A percentile compares a stretch with the other conserved stretches of the same genome.
Conservation (phyloP, 2,329 filamentous ascomycete genomes). For the Penicillium carneum region DNA sequence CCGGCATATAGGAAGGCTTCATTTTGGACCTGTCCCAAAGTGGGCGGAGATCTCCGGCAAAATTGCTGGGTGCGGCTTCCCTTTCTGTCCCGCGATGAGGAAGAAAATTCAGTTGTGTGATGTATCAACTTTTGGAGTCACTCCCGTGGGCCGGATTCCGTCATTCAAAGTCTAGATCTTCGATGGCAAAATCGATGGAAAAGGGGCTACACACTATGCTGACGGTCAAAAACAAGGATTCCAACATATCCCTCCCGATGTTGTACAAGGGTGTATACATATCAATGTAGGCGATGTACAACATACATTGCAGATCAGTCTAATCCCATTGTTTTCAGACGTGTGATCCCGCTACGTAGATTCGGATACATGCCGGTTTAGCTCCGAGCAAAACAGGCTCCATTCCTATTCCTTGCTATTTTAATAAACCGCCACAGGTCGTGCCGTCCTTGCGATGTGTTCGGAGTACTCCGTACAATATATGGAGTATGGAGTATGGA, state of each 20-base stretch:
- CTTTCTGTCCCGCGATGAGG: slow-evolving; percentile 9
- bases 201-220: neutral
- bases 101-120: slow-evolving; percentile 15
- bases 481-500: slow-evolving; percentile 1
- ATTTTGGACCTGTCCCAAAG: slow-evolving; percentile 9
- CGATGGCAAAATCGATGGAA: neutral
- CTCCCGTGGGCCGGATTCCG: neutral
- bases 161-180: slow-evolving; percentile 8
- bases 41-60: slow-evolving; percentile 6
- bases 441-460: slow-evolving; percentile 25
- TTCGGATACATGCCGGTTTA: too few species aligned
- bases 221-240: slow-evolving; percentile 7
- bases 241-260: slow-evolving; percentile 5
- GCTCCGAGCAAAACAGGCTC: neutral
- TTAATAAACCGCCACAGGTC: neutral
- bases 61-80: slow-evolving; percentile 10
- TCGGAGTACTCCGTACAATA: neutral
- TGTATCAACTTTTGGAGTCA: slow-evolving; percentile 13
- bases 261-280: neutral
- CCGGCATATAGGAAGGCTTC: slow-evolving; percentile 13
- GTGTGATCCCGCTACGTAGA: slow-evolving; percentile 3
- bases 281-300: slow-evolving; percentile 14
- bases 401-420: slow-evolving; percentile 3
- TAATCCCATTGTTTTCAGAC: slow-evolving; percentile 23
- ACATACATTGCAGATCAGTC: slow-evolving; percentile 25